phyloP scores from a whole-genome alignment of 768 basidiomycete species.

The Lentinus tigrinus region DNA sequence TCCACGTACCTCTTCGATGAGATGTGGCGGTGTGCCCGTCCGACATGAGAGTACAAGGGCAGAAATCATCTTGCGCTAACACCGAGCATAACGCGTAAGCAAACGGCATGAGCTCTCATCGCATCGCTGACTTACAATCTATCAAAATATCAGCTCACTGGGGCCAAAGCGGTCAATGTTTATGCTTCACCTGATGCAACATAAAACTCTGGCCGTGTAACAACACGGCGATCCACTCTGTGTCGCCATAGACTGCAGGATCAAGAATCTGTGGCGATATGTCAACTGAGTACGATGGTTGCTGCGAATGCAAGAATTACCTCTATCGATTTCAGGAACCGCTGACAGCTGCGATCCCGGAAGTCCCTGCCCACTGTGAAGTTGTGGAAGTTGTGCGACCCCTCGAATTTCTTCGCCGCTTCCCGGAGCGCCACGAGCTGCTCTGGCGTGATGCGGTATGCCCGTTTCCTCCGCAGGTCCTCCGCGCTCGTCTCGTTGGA shows the following conservation, averaged over 20 bases:
- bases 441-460: slow-evolving; percentile 61
- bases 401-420: slow-evolving; percentile 66
- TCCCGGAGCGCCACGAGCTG: slow-evolving; percentile 57
- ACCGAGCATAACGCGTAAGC: no score
- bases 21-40: slow-evolving; percentile 66
- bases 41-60: slow-evolving; percentile 77
- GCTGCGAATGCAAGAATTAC: slow-evolving; percentile 37
- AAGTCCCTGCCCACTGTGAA: slow-evolving; percentile 91
- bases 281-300: background rate
- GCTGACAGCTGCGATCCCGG: slow-evolving; percentile 74
- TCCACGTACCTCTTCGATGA: slow-evolving; percentile 67
- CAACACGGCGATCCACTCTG: slow-evolving; percentile 91
- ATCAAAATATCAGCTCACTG: slow-evolving; percentile 3
- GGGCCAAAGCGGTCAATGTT: background rate
- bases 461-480: slow-evolving; percentile 62
- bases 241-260: slow-evolving; percentile 86
- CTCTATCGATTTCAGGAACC: slow-evolving; percentile 88
- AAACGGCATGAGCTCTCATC: no score
- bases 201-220: slow-evolving; percentile 99
- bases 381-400: slow-evolving; percentile 97
- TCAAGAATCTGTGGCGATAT: slow-evolving; percentile 58
- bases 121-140: slow-evolving; percentile 15
- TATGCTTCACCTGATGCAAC: slow-evolving; percentile 85
- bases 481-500: slow-evolving; percentile 39
- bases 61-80: slow-evolving; percentile 95